phyloP scores from a whole-genome alignment of 2,329 filamentous ascomycete species.

The Leptodontidium sp. region DNA sequence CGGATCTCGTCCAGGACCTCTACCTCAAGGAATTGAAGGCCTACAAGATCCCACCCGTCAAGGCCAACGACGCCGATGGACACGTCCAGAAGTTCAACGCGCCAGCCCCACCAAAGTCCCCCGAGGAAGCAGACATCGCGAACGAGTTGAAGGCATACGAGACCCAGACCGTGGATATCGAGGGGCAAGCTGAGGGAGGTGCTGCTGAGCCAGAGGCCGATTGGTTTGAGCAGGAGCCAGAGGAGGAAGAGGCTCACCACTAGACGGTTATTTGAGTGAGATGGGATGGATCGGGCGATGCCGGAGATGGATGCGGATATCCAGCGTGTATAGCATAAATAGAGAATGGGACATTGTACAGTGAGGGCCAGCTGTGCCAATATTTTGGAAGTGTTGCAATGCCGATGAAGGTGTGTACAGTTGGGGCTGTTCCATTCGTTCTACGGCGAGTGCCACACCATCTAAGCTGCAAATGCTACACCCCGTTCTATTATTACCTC shows the following conservation, averaged over 20 bases:
- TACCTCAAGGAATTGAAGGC: conserved; percentile 96
- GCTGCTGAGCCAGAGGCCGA: conserved; percentile 66
- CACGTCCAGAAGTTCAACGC: conserved; percentile 88
- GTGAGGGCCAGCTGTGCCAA: conserved; percentile 26
- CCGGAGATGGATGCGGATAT: conserved; percentile 22
- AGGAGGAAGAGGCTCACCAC: conserved; percentile 55
- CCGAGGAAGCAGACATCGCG: conserved; percentile 93
- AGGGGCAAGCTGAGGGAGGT: conserved; percentile 77
- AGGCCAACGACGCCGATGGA: conserved; percentile 86
- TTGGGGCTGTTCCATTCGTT: neutral
- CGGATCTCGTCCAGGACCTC: conserved; percentile 96
- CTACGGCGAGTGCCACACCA: neutral
- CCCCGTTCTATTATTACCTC: no score
- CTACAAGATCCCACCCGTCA: conserved; percentile 88
- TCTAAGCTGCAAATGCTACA: no score
- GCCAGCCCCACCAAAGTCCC: conserved; percentile 84
- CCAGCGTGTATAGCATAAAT: conserved; percentile 40
- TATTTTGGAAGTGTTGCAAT: neutral
- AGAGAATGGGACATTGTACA: conserved; percentile 41
- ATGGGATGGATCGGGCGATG: neutral
- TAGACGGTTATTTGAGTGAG: conserved; percentile 34
- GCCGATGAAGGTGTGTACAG: neutral
- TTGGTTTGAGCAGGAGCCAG: conserved; percentile 84
- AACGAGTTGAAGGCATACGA: conserved; percentile 95
- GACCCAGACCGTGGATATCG: conserved; percentile 90